Percentiles rank a stretch among this genome's conserved stretches.
These are phyloP conservation scores for Antarctomyces pellizariae DNA, from an alignment of 495 filamentous ascomycete genomes.

Conservation along the genomic window DNA sequence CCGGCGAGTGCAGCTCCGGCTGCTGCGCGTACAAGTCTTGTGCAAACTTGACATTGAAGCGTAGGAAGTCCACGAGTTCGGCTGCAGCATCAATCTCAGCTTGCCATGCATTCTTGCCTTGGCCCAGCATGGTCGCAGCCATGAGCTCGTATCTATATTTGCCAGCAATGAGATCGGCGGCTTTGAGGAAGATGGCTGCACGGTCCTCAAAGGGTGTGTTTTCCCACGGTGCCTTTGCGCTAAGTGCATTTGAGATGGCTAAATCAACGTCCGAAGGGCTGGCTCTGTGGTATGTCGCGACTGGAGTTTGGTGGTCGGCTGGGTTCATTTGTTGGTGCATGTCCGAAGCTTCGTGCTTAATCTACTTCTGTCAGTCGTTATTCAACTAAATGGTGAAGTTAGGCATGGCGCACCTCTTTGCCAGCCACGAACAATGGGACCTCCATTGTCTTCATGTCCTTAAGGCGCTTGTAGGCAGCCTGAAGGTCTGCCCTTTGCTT, in stretches of 20 bases:
- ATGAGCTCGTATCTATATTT: constrained; percentile 89
- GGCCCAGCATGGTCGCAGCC: constrained; percentile 80
- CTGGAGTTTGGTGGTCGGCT: constrained; percentile 38
- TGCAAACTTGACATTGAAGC: constrained; percentile 74
- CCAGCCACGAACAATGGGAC: constrained; percentile 64
- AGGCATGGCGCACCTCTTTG: constrained; percentile 33
- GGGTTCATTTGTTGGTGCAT: constrained; percentile 46
- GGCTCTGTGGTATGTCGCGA: constrained; percentile 65
- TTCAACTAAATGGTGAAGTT: neutral
- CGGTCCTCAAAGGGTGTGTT: constrained; percentile 63
- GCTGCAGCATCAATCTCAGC: constrained; percentile 91
- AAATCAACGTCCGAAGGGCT: constrained; percentile 40
- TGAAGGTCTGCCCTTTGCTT: constrained; percentile 50
- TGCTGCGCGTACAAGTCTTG: constrained; percentile 74
- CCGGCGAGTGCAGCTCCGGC: constrained; percentile 48
- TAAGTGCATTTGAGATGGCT: constrained; percentile 62
- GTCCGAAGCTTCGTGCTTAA: constrained; percentile 25
- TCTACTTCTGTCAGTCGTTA: constrained; percentile 1
- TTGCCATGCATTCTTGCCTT: constrained; percentile 93
- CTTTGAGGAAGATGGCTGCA: constrained; percentile 85
- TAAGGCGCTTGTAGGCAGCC: constrained; percentile 37
- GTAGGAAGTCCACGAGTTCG: constrained; percentile 75
- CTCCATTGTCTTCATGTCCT: constrained; percentile 34
- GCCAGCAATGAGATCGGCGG: constrained; percentile 62
- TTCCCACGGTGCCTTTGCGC: constrained; percentile 64